phyloP scores from a whole-genome alignment of 2,329 filamentous ascomycete genomes.

The Stagonosporopsis cucurbitacearum region DNA sequence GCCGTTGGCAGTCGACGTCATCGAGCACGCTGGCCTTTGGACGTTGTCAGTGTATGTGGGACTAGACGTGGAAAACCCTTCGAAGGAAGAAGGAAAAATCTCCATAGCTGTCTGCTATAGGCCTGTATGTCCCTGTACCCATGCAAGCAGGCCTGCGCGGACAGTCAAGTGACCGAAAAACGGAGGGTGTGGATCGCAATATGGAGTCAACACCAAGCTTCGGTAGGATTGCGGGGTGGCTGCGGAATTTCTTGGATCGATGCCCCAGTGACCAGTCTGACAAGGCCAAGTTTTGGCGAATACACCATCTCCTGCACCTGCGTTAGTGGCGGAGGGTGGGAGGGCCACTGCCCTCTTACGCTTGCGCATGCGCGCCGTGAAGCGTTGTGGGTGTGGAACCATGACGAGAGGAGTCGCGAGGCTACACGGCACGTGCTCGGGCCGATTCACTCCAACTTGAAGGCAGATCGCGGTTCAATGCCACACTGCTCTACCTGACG shows the following conservation, averaged over 20 bases:
- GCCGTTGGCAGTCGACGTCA: conserved; percentile 32
- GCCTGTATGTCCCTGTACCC: background rate
- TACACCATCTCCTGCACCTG: background rate
- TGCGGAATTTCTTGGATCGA: conserved; percentile 6
- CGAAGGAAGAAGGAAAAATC: conserved; percentile 1
- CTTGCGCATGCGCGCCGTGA: background rate
- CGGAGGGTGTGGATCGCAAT: conserved; percentile 9
- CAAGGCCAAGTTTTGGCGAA: conserved; percentile 6
- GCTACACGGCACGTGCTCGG: background rate
- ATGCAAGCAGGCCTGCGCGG: background rate
- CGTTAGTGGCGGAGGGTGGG: background rate
- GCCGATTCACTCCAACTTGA: background rate
- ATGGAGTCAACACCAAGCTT: conserved; percentile 11
- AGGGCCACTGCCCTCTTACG: background rate
- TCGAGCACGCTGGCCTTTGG: conserved; percentile 9
- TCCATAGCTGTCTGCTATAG: background rate
- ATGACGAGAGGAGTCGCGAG: background rate
- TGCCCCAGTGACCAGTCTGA: background rate
- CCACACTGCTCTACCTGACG: too few relatives aligned
- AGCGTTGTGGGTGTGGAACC: background rate
- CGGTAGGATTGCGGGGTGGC: conserved; percentile 17
- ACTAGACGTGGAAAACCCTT: background rate
- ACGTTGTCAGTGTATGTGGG: conserved; percentile 6
- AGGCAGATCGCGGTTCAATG: background rate
- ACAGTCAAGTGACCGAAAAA: conserved; percentile 13